These are phyloP conservation scores for Eucommia ulmoides DNA, from an alignment of 257 asterid genomes.

Conservation along the genomic window DNA sequence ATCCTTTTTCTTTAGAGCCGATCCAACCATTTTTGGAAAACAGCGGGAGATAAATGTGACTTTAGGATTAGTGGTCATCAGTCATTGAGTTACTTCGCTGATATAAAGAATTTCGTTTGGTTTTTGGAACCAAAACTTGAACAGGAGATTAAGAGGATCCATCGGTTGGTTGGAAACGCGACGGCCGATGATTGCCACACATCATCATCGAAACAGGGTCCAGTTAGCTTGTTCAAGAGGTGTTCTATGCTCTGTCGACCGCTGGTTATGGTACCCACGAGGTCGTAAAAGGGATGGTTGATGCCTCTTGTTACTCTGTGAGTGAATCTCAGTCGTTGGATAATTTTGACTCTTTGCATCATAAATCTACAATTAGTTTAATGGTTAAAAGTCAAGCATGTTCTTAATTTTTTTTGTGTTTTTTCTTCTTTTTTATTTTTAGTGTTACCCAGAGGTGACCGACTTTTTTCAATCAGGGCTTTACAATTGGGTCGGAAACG, in stretches of 20 bases:
- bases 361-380: too few species aligned
- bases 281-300: conserved; percentile 50
- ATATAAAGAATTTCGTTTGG: conserved; percentile 48
- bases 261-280: too few species aligned
- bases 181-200: conserved; percentile 27
- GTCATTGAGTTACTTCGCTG: conserved; percentile 63
- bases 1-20: conserved; percentile 23
- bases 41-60: conserved; percentile 16
- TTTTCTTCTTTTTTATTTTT: conserved; percentile 5
- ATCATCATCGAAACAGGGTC: conserved; percentile 73
- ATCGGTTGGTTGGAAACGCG: conserved; percentile 52
- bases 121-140: conserved; percentile 70
- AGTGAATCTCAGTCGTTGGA: neutral
- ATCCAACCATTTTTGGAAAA: conserved; percentile 41
- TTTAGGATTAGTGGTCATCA: conserved; percentile 27
- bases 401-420: neutral
- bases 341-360: neutral
- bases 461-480: conserved; percentile 37
- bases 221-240: conserved; percentile 70
- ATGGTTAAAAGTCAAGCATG: too few species aligned
- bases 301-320: conserved; percentile 77
- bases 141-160: conserved; percentile 40
- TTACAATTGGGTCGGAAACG: neutral
- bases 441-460: conserved; percentile 53
- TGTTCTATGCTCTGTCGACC: conserved; percentile 47